These are phyloP conservation scores for Aaosphaeria pasadenensis DNA, from an alignment of 2,329 filamentous ascomycete species.

Conservation along the genomic window DNA sequence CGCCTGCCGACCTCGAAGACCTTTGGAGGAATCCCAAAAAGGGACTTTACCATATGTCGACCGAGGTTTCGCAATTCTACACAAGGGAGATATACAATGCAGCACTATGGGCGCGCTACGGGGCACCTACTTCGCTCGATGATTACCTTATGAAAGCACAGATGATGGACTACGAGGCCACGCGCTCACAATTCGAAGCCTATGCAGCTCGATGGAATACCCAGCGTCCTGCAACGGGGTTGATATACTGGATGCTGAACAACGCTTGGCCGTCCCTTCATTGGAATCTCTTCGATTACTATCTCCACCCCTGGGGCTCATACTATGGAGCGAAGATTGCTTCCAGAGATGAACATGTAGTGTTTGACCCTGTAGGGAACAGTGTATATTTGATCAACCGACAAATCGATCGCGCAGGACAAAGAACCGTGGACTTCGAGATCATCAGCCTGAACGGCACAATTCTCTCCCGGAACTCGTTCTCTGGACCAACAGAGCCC, in stretches of 20 bases:
- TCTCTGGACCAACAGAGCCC: constrained; percentile 39
- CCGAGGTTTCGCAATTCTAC: constrained; percentile 54
- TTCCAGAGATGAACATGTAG: constrained; percentile 51
- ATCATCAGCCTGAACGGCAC: constrained; percentile 50
- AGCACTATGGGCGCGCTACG: constrained; percentile 53
- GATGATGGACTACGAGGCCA: constrained; percentile 64
- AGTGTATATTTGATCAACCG: constrained; percentile 56
- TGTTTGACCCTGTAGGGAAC: constrained; percentile 51
- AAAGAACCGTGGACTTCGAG: constrained; percentile 48
- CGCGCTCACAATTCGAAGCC: constrained; percentile 57
- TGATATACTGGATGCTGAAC: constrained; percentile 68
- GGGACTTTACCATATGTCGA: constrained; percentile 60
- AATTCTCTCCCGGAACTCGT: constrained; percentile 31
- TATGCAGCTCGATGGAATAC: constrained; percentile 53
- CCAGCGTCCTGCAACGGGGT: constrained; percentile 54
- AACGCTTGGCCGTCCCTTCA: constrained; percentile 64
- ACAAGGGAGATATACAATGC: constrained; percentile 58
- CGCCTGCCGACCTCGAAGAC: constrained; percentile 48
- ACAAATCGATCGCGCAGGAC: constrained; percentile 38
- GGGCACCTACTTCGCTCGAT: constrained; percentile 49
- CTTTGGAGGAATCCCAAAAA: constrained; percentile 56
- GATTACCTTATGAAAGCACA: constrained; percentile 61
- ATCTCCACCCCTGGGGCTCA: constrained; percentile 55
- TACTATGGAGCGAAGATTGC: constrained; percentile 60
- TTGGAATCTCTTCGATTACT: constrained; percentile 65